These are phyloP conservation scores for Pelargonium citronellum DNA, from an alignment of 441 rosid species.

Conservation along the genomic window DNA sequence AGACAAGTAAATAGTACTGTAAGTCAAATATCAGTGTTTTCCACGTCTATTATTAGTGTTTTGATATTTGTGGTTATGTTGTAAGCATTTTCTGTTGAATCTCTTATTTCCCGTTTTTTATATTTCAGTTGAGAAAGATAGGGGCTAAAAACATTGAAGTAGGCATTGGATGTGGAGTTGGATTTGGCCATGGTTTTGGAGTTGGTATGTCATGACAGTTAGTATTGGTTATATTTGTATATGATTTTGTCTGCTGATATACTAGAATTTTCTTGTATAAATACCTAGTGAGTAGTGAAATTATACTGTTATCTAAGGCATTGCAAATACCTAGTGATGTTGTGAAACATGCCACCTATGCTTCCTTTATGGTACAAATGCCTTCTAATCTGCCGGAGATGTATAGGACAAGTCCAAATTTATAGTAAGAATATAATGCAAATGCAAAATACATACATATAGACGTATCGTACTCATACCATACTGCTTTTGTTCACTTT, in stretches of 20 bases:
- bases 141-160: slow-evolving; percentile 73
- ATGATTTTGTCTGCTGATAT: not conserved
- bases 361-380: not conserved
- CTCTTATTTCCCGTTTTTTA: slow-evolving; percentile 14
- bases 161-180: slow-evolving; percentile 88
- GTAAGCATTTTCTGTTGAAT: not conserved
- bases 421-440: too few species aligned
- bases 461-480: too few species aligned
- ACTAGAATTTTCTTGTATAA: not conserved
- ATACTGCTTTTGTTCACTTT: too few species aligned
- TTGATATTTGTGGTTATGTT: slow-evolving; percentile 4
- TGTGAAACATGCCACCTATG: not conserved
- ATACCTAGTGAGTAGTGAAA: not conserved
- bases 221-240: not conserved
- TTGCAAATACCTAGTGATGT: slow-evolving; percentile 6
- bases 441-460: not conserved
- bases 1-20: slow-evolving; percentile 63
- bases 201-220: slow-evolving; percentile 46
- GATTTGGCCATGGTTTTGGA: slow-evolving; percentile 94
- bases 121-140: slow-evolving; percentile 54
- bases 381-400: not conserved
- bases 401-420: too few species aligned
- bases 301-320: slow-evolving; percentile 10
- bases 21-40: slow-evolving; percentile 22
- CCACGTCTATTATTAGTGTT: not conserved